Percentiles rank a stretch among this genome's conserved stretches.
phyloP scores from a whole-genome alignment of 208 protist genomes.

The Trypanosoma grayi region DNA sequence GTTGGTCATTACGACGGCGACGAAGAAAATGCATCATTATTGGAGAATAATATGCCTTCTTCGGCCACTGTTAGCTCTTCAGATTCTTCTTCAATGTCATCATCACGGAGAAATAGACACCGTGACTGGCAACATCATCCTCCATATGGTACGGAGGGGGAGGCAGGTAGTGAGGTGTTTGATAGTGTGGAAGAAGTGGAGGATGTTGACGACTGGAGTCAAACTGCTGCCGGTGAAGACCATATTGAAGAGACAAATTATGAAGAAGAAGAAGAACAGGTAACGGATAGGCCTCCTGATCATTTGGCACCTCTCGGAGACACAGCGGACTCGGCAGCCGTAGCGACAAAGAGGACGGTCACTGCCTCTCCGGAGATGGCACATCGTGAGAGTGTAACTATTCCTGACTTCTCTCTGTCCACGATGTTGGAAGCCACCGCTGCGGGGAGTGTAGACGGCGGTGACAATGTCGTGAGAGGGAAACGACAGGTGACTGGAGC shows the following conservation, averaged over 20 bases:
- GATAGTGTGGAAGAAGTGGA: conserved; percentile 7
- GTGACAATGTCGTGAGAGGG: neutral
- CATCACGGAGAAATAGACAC: neutral
- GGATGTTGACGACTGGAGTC: neutral
- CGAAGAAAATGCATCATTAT: neutral
- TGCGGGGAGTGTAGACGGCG: conserved; percentile 1
- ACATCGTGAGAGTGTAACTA: neutral
- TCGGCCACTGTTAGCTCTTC: neutral
- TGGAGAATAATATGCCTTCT: neutral
- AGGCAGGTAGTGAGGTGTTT: neutral
- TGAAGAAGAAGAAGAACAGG: conserved; percentile 3
- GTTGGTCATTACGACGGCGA: neutral
- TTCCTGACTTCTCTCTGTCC: conserved; percentile 21
- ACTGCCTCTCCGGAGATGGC: neutral
- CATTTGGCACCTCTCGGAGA: no score
- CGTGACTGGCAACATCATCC: neutral
- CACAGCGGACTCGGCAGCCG: neutral
- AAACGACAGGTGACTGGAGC: neutral
- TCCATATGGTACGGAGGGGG: neutral
- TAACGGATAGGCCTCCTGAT: no score
- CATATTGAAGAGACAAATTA: neutral
- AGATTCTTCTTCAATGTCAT: neutral
- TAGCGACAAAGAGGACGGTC: neutral
- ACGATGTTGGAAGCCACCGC: conserved; percentile 20
- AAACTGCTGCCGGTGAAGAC: neutral